These are phyloP conservation scores for Hebeloma cylindrosporum DNA, from an alignment of 768 basidiomycete species.

Conservation along the genomic window DNA sequence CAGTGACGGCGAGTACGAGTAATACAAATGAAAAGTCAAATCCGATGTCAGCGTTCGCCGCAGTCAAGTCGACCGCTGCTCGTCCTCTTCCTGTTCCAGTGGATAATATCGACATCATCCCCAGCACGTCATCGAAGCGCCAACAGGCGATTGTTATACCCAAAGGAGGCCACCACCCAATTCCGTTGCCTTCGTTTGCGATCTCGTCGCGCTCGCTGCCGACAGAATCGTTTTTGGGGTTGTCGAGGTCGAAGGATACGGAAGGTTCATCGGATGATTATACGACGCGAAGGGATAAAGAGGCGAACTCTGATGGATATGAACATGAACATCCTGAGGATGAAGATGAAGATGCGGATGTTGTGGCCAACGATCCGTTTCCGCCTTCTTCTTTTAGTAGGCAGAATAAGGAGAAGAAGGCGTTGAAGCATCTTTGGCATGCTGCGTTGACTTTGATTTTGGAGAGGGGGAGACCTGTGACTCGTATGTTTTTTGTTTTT, in stretches of 20 bases:
- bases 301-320: constrained; percentile 25
- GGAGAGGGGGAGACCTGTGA: constrained; percentile 77
- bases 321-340: constrained; percentile 15
- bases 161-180: constrained; percentile 21
- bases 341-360: constrained; percentile 15
- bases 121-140: constrained; percentile 5
- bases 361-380: constrained; percentile 11
- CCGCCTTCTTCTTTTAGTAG: constrained; percentile 7
- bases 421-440: constrained; percentile 62
- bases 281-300: constrained; percentile 9
- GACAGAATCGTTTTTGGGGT: constrained; percentile 19
- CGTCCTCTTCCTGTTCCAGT: constrained; percentile 24
- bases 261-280: constrained; percentile 1
- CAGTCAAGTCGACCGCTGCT: constrained; percentile 19
- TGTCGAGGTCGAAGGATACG: constrained; percentile 12
- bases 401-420: constrained; percentile 22
- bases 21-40: constrained; percentile 10
- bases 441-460: constrained; percentile 74
- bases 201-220: constrained; percentile 33
- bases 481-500: constrained; percentile 36
- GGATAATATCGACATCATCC: constrained; percentile 4
- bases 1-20: too few relatives aligned
- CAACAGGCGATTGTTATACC: constrained; percentile 7
- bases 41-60: constrained; percentile 20
- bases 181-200: constrained; percentile 43